These are phyloP conservation scores for Lichtheimia ornata DNA, from an alignment of 371 early-diverging fungal species.

Conservation along the genomic window DNA sequence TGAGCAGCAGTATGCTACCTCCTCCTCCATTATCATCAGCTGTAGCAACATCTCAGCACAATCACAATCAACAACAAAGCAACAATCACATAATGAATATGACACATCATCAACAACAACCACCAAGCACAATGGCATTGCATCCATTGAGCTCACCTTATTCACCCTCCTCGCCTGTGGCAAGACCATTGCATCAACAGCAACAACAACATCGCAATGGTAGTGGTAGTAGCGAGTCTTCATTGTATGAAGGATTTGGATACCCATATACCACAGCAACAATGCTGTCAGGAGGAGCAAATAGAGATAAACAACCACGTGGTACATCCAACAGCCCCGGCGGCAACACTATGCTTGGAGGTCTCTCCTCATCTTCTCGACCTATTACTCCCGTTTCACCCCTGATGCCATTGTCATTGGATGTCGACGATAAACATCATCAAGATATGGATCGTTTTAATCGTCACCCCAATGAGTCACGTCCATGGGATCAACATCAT, in stretches of 20 bases:
- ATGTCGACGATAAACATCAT: neutral
- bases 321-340: too few relatives aligned
- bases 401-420: slow-evolving; percentile 13
- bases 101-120: too few relatives aligned
- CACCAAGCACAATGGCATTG: too few relatives aligned
- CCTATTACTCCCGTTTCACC: slow-evolving; percentile 17
- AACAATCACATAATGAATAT: too few relatives aligned
- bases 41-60: too few relatives aligned
- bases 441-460: neutral
- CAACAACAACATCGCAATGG: neutral
- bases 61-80: too few relatives aligned
- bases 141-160: slow-evolving; percentile 1
- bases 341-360: neutral
- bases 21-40: slow-evolving; percentile 1
- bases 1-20: neutral
- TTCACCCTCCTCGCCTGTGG: slow-evolving; percentile 6
- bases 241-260: neutral
- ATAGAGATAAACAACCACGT: neutral
- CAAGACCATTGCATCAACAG: slow-evolving; percentile 2
- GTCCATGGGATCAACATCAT: slow-evolving; percentile 1
- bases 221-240: neutral
- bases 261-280: neutral
- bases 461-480: neutral
- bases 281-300: neutral
- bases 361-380: slow-evolving; percentile 8